Conservation (phyloP, 345 rosid genomes). For the Eucalyptus tenuipes region DNA sequence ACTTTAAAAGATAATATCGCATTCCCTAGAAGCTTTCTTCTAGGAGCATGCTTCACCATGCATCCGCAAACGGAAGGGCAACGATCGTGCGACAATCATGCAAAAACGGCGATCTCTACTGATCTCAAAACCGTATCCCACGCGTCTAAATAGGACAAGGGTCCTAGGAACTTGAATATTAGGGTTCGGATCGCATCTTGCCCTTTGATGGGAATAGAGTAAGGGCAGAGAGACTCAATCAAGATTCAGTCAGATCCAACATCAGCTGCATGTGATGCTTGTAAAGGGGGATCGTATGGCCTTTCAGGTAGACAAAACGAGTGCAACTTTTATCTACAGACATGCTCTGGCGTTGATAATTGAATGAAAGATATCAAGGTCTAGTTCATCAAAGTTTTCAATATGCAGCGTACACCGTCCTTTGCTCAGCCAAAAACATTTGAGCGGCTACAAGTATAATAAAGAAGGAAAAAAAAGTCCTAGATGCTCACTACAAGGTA, state of each 20-base stretch:
- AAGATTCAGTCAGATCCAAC: neutral
- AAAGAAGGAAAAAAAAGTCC: neutral
- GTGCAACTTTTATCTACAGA: neutral
- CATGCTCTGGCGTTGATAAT: neutral
- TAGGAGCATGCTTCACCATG: neutral
- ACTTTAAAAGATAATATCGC: neutral
- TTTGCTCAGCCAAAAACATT: neutral
- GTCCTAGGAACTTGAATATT: neutral
- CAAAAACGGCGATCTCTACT: neutral
- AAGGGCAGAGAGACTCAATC: neutral
- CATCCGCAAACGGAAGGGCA: neutral
- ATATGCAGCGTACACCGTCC: neutral
- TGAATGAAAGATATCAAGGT: neutral
- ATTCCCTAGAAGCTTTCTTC: fast-evolving
- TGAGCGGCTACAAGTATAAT: neutral
- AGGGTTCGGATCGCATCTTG: neutral
- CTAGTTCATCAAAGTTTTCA: neutral
- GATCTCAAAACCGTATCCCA: neutral
- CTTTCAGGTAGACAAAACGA: neutral
- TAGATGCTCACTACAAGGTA: neutral
- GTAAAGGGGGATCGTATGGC: neutral
- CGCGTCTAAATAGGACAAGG: neutral
- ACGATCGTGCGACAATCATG: neutral
- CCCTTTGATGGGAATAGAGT: neutral
- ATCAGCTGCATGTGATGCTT: neutral